Base-by-base conservation (phyloP, 1,284 basidiomycete genomes). In the Naganishia liquefaciens region DNA sequence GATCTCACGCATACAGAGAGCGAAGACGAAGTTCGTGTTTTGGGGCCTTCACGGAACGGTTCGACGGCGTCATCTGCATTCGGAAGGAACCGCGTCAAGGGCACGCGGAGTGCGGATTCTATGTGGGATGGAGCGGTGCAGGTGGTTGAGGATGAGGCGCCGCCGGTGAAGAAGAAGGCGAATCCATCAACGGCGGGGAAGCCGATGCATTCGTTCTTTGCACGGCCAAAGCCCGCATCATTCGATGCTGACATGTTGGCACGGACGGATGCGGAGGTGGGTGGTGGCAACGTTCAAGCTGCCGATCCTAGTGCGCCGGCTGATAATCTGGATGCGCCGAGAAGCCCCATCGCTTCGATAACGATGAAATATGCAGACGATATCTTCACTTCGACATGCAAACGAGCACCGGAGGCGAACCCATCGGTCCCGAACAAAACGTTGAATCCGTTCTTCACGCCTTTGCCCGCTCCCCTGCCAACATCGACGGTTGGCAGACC, bases 171-270 rank as follows among this genome's bases (percentile, higher is more conserved):
- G 37, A 60, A 40, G 46, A 27, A 13, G 19, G 46, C 21, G 11
- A 49, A 60, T 60, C 11, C 46, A 3, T 37, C 33, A 30, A 50
- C 46, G 15, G 30, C 57, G 30, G 57, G 46, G n/a, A 60, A 60
- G 23, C 57, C 57, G 27, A 25, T 60, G 11, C 57, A 60, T 60
- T 60, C 57, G 23, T 60, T 60, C 23, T 60, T 60, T 39, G 28
- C 37, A 3, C 23, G n/a, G 27, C 46, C 57, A 15, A 50, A 60
- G 50, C 5, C 46, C 7, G 21, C 11, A 21, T 49, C 33, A 19
- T 37, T 39, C 4, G 10, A 53, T 39, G 51, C 39, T 21, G 30
- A 53, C 21, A 1, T 25, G 5, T 25, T 49, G 13, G 13, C 47
- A 27, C 25, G 21, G 47, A 23, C 43, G 15, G 23, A 44, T 9